A percentile compares a stretch with the other conserved stretches of the same genome.
These are phyloP conservation scores for Bassia scoparia DNA, from an alignment of 148 eudicot genomes.

Conservation along the genomic window DNA sequence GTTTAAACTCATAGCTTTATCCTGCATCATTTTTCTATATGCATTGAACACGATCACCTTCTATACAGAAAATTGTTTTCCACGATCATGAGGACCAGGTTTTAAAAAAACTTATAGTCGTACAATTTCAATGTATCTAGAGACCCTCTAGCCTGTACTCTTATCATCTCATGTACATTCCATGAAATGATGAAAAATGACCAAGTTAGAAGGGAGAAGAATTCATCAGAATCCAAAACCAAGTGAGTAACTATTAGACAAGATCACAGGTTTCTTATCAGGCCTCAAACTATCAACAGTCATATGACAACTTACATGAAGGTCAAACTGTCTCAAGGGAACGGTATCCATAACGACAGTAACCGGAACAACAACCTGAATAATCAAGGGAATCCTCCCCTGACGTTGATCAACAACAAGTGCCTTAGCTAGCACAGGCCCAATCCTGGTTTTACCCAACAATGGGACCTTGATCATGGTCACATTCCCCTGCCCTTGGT, in stretches of 20 bases:
- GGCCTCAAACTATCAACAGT: conserved; percentile 42
- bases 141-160: too few relatives aligned
- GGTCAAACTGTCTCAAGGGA: conserved; percentile 29
- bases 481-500: conserved; percentile 40
- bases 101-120: too few relatives aligned
- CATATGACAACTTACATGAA: conserved; percentile 38
- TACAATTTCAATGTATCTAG: too few relatives aligned
- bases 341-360: conserved; percentile 28
- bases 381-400: conserved; percentile 43
- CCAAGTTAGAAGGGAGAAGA: background rate
- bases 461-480: conserved; percentile 37
- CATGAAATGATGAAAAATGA: too few relatives aligned
- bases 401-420: conserved; percentile 14
- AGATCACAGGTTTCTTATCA: conserved; percentile 35
- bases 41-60: too few relatives aligned
- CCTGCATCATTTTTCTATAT: too few relatives aligned
- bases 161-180: too few relatives aligned
- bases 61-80: too few relatives aligned
- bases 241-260: conserved; percentile 24
- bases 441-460: conserved; percentile 38
- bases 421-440: conserved; percentile 38
- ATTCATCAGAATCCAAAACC: conserved; percentile 17
- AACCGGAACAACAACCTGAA: conserved; percentile 43
- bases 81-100: too few relatives aligned
- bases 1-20: too few relatives aligned